A percentile compares a stretch with the other conserved stretches of the same genome.
These are phyloP conservation scores for Camillea tinctor DNA, from an alignment of 2,329 filamentous ascomycete genomes.

Conservation along the genomic window DNA sequence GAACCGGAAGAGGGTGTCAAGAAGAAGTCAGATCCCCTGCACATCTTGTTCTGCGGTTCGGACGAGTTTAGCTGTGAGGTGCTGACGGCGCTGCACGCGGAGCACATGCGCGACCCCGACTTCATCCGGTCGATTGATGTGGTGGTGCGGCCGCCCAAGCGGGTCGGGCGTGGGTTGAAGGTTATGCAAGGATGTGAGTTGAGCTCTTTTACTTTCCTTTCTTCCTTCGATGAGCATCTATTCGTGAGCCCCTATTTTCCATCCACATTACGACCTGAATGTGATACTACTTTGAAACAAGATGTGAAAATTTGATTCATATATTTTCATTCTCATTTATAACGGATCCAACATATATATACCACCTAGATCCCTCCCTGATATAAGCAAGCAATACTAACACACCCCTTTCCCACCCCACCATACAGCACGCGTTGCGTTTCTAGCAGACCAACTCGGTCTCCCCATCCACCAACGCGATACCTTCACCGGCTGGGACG, in stretches of 20 bases:
- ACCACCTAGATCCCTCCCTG: too few species aligned
- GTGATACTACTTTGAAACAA: too few species aligned
- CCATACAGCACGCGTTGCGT: constrained; percentile 68
- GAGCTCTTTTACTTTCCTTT: background rate
- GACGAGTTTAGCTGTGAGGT: constrained; percentile 85
- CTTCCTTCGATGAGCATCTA: background rate
- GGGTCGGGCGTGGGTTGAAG: constrained; percentile 72
- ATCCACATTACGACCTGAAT: background rate
- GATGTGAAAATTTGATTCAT: too few species aligned
- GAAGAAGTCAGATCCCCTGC: constrained; percentile 57
- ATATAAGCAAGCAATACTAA: constrained; percentile 3
- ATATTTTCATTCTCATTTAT: too few species aligned
- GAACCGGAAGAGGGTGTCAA: background rate
- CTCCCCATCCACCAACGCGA: constrained; percentile 73
- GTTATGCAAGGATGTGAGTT: constrained; percentile 60
- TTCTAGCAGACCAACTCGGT: constrained; percentile 59
- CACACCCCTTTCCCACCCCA: background rate
- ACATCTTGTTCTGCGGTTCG: constrained; percentile 91
- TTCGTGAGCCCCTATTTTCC: background rate
- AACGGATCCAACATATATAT: too few species aligned
- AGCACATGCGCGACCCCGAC: constrained; percentile 50
- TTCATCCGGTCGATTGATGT: constrained; percentile 80
- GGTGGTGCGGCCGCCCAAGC: constrained; percentile 76
- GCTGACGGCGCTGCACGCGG: constrained; percentile 64
- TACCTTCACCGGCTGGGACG: constrained; percentile 80